These are phyloP conservation scores for Polytrichum commune DNA, from an alignment of 225 moss, liverwort and hornwort genomes.

Conservation along the genomic window DNA sequence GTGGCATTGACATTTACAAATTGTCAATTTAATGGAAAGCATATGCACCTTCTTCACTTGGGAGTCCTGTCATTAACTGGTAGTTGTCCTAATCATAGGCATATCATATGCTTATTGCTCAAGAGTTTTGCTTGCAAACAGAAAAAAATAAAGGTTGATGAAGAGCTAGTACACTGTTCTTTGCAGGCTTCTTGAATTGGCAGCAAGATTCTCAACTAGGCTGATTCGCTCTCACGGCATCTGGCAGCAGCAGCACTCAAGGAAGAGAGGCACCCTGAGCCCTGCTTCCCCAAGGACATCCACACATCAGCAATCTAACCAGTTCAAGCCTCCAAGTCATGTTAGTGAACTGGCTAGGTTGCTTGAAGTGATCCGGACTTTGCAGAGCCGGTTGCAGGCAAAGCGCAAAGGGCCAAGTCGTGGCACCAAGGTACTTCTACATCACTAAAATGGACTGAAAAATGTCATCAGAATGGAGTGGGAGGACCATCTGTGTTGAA, in stretches of 20 bases:
- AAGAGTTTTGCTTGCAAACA: too few species aligned
- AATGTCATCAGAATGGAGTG: too few species aligned
- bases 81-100: too few species aligned
- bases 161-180: too few species aligned
- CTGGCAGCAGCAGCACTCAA: slow-evolving; percentile 22
- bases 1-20: too few species aligned
- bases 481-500: neutral
- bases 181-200: slow-evolving; percentile 76
- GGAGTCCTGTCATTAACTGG: too few species aligned
- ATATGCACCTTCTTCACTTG: too few species aligned
- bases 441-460: too few species aligned
- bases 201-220: slow-evolving; percentile 77
- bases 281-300: slow-evolving; percentile 16
- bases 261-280: slow-evolving; percentile 8
- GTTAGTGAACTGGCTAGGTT: slow-evolving; percentile 83
- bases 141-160: too few species aligned
- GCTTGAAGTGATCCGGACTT: slow-evolving; percentile 87
- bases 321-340: slow-evolving; percentile 13
- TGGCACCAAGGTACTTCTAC: slow-evolving; percentile 18
- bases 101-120: too few species aligned
- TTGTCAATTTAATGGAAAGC: too few species aligned
- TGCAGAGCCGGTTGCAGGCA: slow-evolving; percentile 75
- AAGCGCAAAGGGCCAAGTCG: slow-evolving; percentile 83
- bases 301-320: slow-evolving; percentile 32
- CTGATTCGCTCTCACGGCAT: slow-evolving; percentile 84